phyloP scores from a whole-genome alignment of 164 flowering plant genomes.

The Sedum album region DNA sequence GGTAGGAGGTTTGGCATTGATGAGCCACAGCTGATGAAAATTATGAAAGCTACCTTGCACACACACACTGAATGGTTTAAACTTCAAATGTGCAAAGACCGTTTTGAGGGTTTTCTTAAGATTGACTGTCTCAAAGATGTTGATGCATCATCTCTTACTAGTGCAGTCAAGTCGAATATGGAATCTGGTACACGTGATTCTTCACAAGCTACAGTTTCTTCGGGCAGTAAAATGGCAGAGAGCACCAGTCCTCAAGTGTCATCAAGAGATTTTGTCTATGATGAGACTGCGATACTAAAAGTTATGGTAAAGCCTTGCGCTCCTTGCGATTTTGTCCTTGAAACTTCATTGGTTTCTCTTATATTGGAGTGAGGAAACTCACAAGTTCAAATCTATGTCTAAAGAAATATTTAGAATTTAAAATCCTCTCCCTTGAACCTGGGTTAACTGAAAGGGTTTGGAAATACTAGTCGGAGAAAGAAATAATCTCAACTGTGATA shows the following conservation, averaged over 20 bases:
- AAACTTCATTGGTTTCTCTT: background rate
- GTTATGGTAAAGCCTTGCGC: constrained; percentile 70
- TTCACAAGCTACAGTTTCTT: constrained; percentile 62
- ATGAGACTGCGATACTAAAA: constrained; percentile 89
- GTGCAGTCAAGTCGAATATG: constrained; percentile 33
- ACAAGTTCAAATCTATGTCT: background rate
- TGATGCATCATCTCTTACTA: constrained; percentile 33
- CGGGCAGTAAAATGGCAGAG: constrained; percentile 47
- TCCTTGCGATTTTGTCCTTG: background rate
- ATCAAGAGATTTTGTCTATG: constrained; percentile 54
- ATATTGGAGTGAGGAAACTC: background rate
- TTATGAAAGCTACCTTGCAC: constrained; percentile 79
- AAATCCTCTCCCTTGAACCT: background rate
- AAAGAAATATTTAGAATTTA: background rate
- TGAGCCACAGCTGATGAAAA: constrained; percentile 93
- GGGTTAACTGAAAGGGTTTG: background rate
- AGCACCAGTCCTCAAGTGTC: constrained; percentile 71
- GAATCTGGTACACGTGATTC: constrained; percentile 59
- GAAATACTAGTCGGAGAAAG: background rate
- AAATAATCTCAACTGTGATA: background rate
- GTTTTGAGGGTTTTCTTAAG: constrained; percentile 70
- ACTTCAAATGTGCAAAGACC: constrained; percentile 92
- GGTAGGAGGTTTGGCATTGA: constrained; percentile 82
- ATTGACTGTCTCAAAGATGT: constrained; percentile 72
- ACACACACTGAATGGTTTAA: constrained; percentile 89